These are phyloP conservation scores for Vaccinium macrocarpon DNA, from an alignment of 148 eudicot species.

Conservation along the genomic window DNA sequence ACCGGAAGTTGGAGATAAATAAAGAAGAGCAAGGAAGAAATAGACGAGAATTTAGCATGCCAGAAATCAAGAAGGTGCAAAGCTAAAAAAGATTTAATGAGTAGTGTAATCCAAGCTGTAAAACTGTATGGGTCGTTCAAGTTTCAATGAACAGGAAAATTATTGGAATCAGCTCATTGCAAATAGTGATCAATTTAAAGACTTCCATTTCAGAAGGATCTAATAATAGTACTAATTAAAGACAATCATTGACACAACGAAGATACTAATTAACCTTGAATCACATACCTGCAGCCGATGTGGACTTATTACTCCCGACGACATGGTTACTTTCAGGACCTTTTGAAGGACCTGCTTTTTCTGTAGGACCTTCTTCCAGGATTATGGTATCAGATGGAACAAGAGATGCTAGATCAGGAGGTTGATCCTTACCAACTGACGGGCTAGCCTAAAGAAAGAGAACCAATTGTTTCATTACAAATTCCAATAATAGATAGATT, in stretches of 20 bases:
- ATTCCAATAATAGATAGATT: background rate
- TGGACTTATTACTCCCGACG: slow-evolving; percentile 25
- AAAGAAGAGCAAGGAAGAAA: background rate
- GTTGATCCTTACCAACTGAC: slow-evolving; percentile 88
- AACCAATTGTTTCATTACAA: background rate
- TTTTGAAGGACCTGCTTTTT: slow-evolving; percentile 37
- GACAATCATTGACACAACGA: background rate
- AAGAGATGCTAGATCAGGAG: slow-evolving; percentile 85
- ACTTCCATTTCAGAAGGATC: background rate
- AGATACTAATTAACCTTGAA: background rate
- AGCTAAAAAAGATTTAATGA: background rate
- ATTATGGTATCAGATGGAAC: slow-evolving; percentile 66
- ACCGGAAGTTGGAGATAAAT: too few species aligned
- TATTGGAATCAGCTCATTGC: background rate
- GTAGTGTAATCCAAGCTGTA: background rate
- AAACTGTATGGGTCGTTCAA: background rate
- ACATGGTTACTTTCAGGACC: slow-evolving; percentile 30
- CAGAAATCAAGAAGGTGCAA: background rate
- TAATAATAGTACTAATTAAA: background rate
- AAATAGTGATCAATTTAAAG: background rate
- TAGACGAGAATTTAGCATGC: background rate
- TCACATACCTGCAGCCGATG: slow-evolving; percentile 42
- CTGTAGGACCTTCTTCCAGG: slow-evolving; percentile 37
- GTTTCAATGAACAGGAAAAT: background rate
- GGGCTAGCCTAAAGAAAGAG: slow-evolving; percentile 61